phyloP scores from a whole-genome alignment of 1,284 basidiomycete species.

The Marasmius sp. region DNA sequence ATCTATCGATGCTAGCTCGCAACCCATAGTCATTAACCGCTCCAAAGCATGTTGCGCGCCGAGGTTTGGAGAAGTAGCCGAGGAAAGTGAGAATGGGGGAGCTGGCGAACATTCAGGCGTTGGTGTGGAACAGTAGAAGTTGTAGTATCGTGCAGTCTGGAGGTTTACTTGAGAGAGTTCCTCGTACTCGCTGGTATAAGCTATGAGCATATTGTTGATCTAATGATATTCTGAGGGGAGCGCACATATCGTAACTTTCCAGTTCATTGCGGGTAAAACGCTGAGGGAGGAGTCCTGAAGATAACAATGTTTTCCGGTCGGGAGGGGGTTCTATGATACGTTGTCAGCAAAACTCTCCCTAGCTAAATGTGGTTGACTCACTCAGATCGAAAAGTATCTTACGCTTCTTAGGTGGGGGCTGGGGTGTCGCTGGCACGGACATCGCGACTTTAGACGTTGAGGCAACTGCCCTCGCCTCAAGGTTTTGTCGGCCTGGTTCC shows the following conservation, averaged over 20 bases:
- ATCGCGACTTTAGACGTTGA: constrained; percentile 2
- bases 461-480: constrained; percentile 20
- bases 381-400: constrained; percentile 44
- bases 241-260: constrained; percentile 63
- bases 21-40: constrained; percentile 53
- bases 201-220: constrained; percentile 14
- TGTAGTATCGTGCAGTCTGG: constrained; percentile 60
- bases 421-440: not conserved
- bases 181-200: constrained; percentile 42
- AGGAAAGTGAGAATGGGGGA: constrained; percentile 17
- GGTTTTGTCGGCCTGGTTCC: constrained; percentile 42
- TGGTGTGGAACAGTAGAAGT: constrained; percentile 47
- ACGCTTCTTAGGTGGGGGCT: constrained; percentile 3
- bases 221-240: constrained; percentile 6
- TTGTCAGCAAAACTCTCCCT: constrained; percentile 2
- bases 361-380: constrained; percentile 29
- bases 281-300: constrained; percentile 60
- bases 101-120: constrained; percentile 20
- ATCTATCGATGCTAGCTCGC: constrained; percentile 58
- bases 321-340: constrained; percentile 35
- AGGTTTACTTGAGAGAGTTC: constrained; percentile 64
- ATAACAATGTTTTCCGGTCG: constrained; percentile 44
- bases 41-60: constrained; percentile 55
- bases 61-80: constrained; percentile 26
- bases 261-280: constrained; percentile 51